Conservation (phyloP, 2,329 filamentous ascomycete genomes). For the Aureobasidium sp. region DNA sequence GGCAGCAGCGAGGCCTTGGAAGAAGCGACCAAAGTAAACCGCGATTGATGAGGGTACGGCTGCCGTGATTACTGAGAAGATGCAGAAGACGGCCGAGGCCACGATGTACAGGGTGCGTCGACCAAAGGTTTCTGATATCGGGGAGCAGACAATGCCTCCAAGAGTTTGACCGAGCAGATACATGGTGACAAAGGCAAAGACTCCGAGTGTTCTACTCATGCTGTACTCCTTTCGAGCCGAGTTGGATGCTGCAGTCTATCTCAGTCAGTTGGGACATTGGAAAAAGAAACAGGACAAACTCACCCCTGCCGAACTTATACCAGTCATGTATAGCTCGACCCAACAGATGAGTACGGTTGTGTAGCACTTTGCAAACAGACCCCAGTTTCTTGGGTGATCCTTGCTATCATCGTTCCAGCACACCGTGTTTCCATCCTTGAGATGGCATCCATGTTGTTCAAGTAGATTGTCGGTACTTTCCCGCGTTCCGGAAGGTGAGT, state of each 20-base stretch:
- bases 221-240: constrained; percentile 14
- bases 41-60: constrained; percentile 28
- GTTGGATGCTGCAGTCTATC: constrained; percentile 16
- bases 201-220: constrained; percentile 15
- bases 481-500: background rate
- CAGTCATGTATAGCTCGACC: constrained; percentile 18
- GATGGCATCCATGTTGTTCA: constrained; percentile 13
- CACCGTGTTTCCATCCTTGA: constrained; percentile 15
- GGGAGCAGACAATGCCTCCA: constrained; percentile 29
- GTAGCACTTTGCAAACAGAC: constrained; percentile 13
- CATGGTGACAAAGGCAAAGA: constrained; percentile 18
- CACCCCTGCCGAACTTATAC: constrained; percentile 17
- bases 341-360: constrained; percentile 15
- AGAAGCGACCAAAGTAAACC: constrained; percentile 33
- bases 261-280: background rate
- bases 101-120: constrained; percentile 27
- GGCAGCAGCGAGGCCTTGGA: constrained; percentile 37
- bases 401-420: constrained; percentile 15
- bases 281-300: background rate
- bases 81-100: constrained; percentile 23
- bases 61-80: constrained; percentile 30
- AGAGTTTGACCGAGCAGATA: constrained; percentile 31
- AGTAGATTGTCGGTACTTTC: constrained; percentile 4
- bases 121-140: constrained; percentile 31
- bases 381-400: constrained; percentile 18